Evolutionary conservation across 2,329 filamentous ascomycete species (phyloP), one percentile per base, ranked within the genome.

Genomic region (Pseudopyrenochaeta lycopersici): DNA sequence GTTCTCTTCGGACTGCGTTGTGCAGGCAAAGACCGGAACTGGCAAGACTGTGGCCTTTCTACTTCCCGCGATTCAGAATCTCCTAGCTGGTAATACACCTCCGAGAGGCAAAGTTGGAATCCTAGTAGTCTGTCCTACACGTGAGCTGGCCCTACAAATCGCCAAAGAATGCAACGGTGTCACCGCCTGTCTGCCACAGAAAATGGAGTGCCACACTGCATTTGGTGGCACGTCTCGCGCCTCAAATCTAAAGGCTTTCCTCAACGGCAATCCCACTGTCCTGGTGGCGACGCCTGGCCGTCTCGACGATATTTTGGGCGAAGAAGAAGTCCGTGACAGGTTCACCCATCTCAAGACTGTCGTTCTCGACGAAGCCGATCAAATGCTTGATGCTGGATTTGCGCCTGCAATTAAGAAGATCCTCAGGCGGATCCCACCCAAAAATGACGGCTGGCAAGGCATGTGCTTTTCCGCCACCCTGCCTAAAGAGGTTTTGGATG

Each of bases 371-470:
- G 72, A 74, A 45, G 74, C 72, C 17, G 79, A 82, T 46, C 73
- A 78, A 45, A 81, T 81, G 55, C 75, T 85, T 17, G 79, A 84
- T 35, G 71, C 80, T 46, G 83, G 84, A 20, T 85, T 85, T 60
- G 73, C 83, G 21, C 77, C 78, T 10, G 82, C 80, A 18, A 79
- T 85, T 49, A 80, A 80, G 61, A 75, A 80, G 44, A 84, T 86
- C 30, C 74, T 85, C 27, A 73, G 71, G 18, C 74, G 77, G 30
- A 77, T 86, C 39, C 83, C 83, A 9, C 74, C 79, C 6, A 85
- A 84, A 74, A 75, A 66, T 50, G 62, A 71, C 6, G 80, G 79
- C 46, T 80, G 79, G 77, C 79, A 81, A 56, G 81, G 81, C 48
- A 80, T 81, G 78, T 80, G 78, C 64, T 81, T 80, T 67, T 78